Evolutionary conservation across 2,329 filamentous ascomycete genomes (phyloP).

Genomic region (Trichoderma cornu-damae): DNA sequence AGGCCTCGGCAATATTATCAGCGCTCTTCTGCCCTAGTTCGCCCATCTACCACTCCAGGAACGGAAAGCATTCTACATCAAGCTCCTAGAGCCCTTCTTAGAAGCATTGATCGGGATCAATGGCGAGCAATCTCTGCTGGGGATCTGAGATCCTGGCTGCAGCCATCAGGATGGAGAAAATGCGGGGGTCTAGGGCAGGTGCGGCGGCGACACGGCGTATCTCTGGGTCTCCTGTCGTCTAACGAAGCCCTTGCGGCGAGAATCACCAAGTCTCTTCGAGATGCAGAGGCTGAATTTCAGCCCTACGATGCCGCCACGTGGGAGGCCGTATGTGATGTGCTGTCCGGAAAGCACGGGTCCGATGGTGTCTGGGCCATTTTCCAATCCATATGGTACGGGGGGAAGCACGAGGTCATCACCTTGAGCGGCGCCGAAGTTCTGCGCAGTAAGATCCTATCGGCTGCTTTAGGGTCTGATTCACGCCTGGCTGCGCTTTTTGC

Average conservation of each 20-base stretch:
- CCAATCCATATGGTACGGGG: constrained; percentile 22
- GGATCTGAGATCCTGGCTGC: constrained; percentile 1
- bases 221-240: background rate
- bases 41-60: constrained; percentile 13
- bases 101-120: constrained; percentile 12
- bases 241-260: background rate
- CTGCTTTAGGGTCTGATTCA: constrained; percentile 26
- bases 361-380: constrained; percentile 30
- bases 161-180: constrained; percentile 21
- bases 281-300: constrained; percentile 1
- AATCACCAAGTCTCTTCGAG: constrained; percentile 1
- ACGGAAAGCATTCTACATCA: constrained; percentile 8
- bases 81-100: constrained; percentile 14
- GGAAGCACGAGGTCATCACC: constrained; percentile 22
- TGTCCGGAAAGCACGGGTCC: constrained; percentile 22
- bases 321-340: constrained; percentile 22
- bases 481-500: constrained; percentile 27
- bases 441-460: constrained; percentile 30
- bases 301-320: constrained; percentile 21
- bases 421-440: constrained; percentile 25
- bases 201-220: constrained; percentile 9
- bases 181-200: constrained; percentile 23
- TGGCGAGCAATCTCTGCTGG: constrained; percentile 10
- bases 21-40: constrained; percentile 21
- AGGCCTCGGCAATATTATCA: constrained; percentile 8